Conservation (phyloP, 1,284 basidiomycete genomes). For the Ustanciosporium gigantosporum region DNA sequence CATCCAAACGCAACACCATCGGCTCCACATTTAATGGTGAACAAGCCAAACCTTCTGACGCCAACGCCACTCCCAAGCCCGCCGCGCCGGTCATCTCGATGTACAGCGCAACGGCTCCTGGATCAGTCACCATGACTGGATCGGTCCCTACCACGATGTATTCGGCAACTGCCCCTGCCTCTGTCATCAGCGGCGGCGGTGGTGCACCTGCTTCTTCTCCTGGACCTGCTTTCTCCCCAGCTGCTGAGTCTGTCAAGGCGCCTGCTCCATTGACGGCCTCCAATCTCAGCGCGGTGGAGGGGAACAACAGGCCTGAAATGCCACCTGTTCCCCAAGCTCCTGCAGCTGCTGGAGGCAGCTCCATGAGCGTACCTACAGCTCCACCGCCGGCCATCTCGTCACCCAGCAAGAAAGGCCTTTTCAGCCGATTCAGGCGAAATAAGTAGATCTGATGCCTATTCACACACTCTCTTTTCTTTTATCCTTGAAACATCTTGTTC, state of each 20-base stretch:
- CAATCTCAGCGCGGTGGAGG: conserved; percentile 20
- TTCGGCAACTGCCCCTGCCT: conserved; percentile 21
- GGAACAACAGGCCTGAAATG: conserved; percentile 19
- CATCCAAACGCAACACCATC: conserved; percentile 1
- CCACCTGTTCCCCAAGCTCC: conserved; percentile 32
- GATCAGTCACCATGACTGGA: conserved; percentile 4
- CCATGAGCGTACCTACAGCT: conserved; percentile 30
- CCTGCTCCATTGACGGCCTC: conserved; percentile 22
- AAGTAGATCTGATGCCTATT: conserved; percentile 5
- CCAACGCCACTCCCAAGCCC: conserved; percentile 7
- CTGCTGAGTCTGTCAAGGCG: background rate
- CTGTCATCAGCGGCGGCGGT: conserved; percentile 5
- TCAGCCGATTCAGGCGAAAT: conserved; percentile 32
- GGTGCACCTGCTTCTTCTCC: background rate
- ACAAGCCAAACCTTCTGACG: background rate
- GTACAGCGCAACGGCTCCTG: conserved; percentile 29
- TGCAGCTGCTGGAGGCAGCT: conserved; percentile 14
- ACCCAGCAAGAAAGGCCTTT: conserved; percentile 18
- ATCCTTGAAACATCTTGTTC: conserved; percentile 6
- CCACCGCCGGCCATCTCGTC: conserved; percentile 29
- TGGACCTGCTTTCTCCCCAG: background rate
- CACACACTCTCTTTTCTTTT: background rate
- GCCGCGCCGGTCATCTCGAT: conserved; percentile 28
- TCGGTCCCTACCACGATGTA: conserved; percentile 21
- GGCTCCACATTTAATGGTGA: background rate